Conservation (phyloP, 371 early-diverging fungal genomes). For the Capniomyces stellatus region DNA sequence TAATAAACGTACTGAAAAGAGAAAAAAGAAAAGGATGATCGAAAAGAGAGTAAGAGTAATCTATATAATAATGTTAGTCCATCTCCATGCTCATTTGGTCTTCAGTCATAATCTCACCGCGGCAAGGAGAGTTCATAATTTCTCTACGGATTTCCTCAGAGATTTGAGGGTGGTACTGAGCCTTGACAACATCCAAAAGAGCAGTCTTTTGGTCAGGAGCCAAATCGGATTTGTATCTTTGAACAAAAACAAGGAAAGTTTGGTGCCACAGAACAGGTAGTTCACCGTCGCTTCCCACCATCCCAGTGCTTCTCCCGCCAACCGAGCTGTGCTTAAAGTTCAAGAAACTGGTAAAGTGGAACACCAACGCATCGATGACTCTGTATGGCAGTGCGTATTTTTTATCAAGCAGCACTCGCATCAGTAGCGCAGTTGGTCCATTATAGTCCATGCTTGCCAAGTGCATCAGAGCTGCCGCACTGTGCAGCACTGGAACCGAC, state of each 20-base stretch:
- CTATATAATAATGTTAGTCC: no score
- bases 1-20: no score
- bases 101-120: no score
- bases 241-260: slow-evolving; percentile 80
- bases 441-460: slow-evolving; percentile 95
- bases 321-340: background rate
- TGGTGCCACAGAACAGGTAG: slow-evolving; percentile 98
- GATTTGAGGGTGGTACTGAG: slow-evolving; percentile 62
- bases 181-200: slow-evolving; percentile 57
- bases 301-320: background rate
- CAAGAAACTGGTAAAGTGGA: slow-evolving; percentile 77
- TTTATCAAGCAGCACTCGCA: slow-evolving; percentile 89
- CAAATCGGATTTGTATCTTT: slow-evolving; percentile 89
- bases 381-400: slow-evolving; percentile 95
- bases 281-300: slow-evolving; percentile 5
- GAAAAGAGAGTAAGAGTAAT: no score
- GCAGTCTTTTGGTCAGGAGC: slow-evolving; percentile 86
- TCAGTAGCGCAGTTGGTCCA: slow-evolving; percentile 84
- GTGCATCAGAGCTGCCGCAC: slow-evolving; percentile 80
- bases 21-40: no score
- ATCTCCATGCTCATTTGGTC: no score
- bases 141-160: slow-evolving; percentile 88
- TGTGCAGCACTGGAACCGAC: slow-evolving; percentile 87
- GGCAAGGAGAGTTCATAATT: no score
- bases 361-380: slow-evolving; percentile 85